Percentiles rank a stretch among this genome's conserved stretches.
These are phyloP conservation scores for Eutrema japonicum DNA, from an alignment of 345 rosid species.

Conservation along the genomic window DNA sequence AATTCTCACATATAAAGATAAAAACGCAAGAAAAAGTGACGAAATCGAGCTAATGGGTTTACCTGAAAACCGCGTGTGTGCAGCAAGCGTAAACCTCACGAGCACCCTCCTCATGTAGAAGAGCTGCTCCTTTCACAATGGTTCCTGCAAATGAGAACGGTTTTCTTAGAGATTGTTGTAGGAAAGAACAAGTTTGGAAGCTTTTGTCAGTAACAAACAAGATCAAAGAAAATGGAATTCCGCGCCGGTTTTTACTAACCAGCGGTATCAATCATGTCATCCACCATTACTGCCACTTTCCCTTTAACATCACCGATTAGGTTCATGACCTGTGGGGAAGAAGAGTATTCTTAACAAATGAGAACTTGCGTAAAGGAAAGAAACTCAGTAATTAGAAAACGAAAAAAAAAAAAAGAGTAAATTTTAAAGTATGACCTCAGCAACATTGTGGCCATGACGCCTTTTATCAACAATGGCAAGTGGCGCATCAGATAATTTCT, in stretches of 20 bases:
- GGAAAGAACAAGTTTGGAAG: neutral
- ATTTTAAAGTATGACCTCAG: conserved; percentile 60
- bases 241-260: conserved; percentile 51
- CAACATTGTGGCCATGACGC: conserved; percentile 98
- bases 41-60: neutral
- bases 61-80: conserved; percentile 99
- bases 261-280: conserved; percentile 99
- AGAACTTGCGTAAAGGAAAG: neutral
- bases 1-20: neutral
- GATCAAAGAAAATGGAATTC: neutral
- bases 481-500: conserved; percentile 94
- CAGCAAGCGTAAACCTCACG: conserved; percentile 97
- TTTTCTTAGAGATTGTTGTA: neutral
- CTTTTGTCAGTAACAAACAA: conserved; percentile 7
- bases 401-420: too few species aligned
- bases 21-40: neutral
- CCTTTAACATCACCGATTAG: conserved; percentile 97
- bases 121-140: conserved; percentile 90
- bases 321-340: conserved; percentile 79
- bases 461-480: conserved; percentile 99
- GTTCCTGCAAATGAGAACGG: conserved; percentile 58
- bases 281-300: conserved; percentile 98
- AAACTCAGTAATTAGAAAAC: neutral
- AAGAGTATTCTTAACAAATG: neutral
- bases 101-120: conserved; percentile 95